Percentiles rank a stretch among this genome's conserved stretches.
Evolutionary conservation across 805 yeast genomes (phyloP).

Genomic region (Saccharomycopsis sp.): DNA sequence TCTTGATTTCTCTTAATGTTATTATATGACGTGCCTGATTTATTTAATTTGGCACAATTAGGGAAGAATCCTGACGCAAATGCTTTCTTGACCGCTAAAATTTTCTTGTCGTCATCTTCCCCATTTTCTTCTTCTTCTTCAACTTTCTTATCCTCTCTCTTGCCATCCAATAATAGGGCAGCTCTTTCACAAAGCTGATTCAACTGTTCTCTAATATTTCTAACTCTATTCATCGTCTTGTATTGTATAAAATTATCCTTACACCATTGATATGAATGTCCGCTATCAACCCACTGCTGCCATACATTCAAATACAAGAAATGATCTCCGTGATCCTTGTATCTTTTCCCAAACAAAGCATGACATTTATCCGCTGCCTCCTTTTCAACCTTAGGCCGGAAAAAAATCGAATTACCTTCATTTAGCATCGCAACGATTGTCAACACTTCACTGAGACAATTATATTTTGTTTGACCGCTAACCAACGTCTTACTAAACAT

Average conservation of each 20-base stretch:
- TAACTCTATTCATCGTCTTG: constrained; percentile 59
- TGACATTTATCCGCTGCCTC: constrained; percentile 60
- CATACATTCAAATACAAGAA: constrained; percentile 66
- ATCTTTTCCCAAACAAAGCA: constrained; percentile 41
- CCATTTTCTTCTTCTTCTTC: constrained; percentile 28
- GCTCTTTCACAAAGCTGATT: constrained; percentile 50
- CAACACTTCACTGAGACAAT: constrained; percentile 62
- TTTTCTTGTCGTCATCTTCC: constrained; percentile 5
- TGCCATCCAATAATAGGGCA: constrained; percentile 27
- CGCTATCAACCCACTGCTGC: constrained; percentile 66
- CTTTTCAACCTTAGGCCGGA: constrained; percentile 60
- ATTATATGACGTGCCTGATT: constrained; percentile 56
- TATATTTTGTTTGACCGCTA: constrained; percentile 42
- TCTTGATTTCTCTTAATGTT: constrained; percentile 60
- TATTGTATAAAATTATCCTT: constrained; percentile 74
- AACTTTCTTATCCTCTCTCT: constrained; percentile 26
- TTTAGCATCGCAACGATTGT: constrained; percentile 79
- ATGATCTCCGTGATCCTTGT: constrained; percentile 63
- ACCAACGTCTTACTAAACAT: constrained; percentile 74
- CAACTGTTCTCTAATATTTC: constrained; percentile 67
- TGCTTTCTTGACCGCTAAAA: constrained; percentile 41
- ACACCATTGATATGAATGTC: constrained; percentile 75
- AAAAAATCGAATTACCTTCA: constrained; percentile 65
- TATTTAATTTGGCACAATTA: constrained; percentile 52
- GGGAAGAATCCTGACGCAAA: constrained; percentile 65